These are phyloP conservation scores for Syzygium jambos DNA, from an alignment of 345 rosid genomes.

Conservation along the genomic window DNA sequence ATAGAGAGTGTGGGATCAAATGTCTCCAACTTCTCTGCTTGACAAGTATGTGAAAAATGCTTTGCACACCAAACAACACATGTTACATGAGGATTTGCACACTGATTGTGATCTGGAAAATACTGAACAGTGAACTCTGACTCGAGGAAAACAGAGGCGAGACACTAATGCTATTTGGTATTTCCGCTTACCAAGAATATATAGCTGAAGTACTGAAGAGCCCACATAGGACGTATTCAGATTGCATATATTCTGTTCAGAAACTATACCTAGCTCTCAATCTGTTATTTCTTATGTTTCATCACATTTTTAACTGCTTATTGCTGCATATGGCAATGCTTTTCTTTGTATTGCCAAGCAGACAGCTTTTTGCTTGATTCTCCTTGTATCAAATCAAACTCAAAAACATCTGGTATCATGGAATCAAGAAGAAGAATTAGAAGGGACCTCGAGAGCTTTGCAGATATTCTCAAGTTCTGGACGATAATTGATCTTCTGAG, in stretches of 20 bases:
- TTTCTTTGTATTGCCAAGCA: neutral
- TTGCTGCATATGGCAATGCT: neutral
- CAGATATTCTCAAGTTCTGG: constrained; percentile 70
- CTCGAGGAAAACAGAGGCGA: neutral
- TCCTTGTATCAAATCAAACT: neutral
- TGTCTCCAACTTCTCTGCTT: neutral
- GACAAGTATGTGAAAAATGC: neutral
- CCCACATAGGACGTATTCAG: neutral
- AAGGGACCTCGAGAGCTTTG: constrained; percentile 85
- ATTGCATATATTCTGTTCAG: neutral
- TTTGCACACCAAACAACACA: neutral
- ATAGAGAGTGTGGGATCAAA: neutral
- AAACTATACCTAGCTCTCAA: neutral
- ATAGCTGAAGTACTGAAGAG: neutral
- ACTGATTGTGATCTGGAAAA: neutral
- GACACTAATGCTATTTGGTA: neutral
- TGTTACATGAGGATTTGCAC: neutral
- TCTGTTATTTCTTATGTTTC: neutral
- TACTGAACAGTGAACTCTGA: neutral
- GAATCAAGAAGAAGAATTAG: neutral
- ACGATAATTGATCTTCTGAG: constrained; percentile 51
- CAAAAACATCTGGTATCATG: neutral
- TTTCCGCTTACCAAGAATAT: neutral
- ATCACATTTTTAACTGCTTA: neutral
- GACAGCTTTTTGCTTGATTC: neutral